Conservation (phyloP, 257 asterid species). For the Craterostigma plantagineum region DNA sequence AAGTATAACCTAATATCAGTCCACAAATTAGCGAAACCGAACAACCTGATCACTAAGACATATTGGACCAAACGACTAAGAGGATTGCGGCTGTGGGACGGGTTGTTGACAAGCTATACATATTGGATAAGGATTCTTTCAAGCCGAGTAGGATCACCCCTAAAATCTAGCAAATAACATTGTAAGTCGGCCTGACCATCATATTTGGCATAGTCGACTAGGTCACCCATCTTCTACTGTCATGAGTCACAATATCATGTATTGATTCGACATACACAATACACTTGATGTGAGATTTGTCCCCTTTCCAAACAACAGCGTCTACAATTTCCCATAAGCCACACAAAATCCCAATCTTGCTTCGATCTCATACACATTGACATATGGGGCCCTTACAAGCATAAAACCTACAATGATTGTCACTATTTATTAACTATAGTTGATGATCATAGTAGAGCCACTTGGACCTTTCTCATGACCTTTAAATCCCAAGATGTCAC, state of each 20-base stretch:
- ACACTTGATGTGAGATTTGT: neutral
- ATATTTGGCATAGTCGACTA: neutral
- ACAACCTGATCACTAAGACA: too few relatives aligned
- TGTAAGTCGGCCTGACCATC: neutral
- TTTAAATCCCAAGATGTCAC: neutral
- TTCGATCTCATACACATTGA: neutral
- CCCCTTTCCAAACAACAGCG: neutral
- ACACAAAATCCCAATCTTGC: neutral
- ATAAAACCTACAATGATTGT: neutral
- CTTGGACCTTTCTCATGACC: neutral
- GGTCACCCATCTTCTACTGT: neutral
- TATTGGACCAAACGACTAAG: constrained; percentile 1
- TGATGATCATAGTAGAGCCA: neutral
- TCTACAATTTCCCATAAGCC: neutral
- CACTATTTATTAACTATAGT: neutral
- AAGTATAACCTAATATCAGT: neutral
- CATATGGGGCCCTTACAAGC: neutral
- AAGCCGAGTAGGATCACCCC: neutral
- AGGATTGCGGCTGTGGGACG: neutral
- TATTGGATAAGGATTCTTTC: neutral
- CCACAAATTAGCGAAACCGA: too few relatives aligned
- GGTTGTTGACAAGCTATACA: neutral
- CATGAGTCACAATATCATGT: neutral
- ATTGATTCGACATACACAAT: neutral
- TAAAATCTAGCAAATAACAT: neutral